Evolutionary conservation across 139 green algal species (phyloP).

Genomic region (Pleodorina starrii): DNA sequence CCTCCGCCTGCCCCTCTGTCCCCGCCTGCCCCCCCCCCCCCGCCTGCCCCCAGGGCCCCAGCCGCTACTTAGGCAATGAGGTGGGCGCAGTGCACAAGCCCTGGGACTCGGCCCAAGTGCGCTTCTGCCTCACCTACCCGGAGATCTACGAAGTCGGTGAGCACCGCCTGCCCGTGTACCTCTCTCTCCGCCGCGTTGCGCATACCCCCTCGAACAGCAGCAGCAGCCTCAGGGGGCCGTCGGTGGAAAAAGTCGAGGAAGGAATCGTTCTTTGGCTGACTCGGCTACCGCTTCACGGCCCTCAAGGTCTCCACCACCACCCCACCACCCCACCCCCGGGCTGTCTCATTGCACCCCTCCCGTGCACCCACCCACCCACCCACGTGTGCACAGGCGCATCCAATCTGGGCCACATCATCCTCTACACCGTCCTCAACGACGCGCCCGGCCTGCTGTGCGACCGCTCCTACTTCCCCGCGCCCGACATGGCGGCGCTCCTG

Average conservation of each 20-base stretch:
- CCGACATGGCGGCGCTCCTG: slow-evolving; percentile 57
- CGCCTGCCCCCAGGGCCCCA: slow-evolving; percentile 6
- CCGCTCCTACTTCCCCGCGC: slow-evolving; percentile 76
- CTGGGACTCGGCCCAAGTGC: slow-evolving; percentile 68
- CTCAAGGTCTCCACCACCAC: no score
- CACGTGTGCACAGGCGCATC: slow-evolving; percentile 50
- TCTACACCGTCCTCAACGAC: slow-evolving; percentile 81
- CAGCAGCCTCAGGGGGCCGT: no score
- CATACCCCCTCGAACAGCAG: no score
- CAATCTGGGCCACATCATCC: slow-evolving; percentile 87
- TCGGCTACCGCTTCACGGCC: no score
- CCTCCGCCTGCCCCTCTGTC: no score
- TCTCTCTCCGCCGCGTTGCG: no score
- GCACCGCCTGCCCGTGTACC: no score
- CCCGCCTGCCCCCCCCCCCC: neutral
- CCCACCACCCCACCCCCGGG: no score
- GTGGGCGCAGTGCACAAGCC: slow-evolving; percentile 85
- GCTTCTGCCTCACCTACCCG: slow-evolving; percentile 85
- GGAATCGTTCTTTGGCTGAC: no score
- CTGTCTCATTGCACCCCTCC: no score
- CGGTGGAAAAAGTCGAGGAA: no score
- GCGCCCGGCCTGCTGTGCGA: slow-evolving; percentile 77
- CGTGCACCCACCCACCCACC: no score
- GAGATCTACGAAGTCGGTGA: slow-evolving; percentile 80
- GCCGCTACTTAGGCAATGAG: slow-evolving; percentile 86